phyloP scores from a whole-genome alignment of 129 eudicot genomes.

The Gnaphalium uliginosum region DNA sequence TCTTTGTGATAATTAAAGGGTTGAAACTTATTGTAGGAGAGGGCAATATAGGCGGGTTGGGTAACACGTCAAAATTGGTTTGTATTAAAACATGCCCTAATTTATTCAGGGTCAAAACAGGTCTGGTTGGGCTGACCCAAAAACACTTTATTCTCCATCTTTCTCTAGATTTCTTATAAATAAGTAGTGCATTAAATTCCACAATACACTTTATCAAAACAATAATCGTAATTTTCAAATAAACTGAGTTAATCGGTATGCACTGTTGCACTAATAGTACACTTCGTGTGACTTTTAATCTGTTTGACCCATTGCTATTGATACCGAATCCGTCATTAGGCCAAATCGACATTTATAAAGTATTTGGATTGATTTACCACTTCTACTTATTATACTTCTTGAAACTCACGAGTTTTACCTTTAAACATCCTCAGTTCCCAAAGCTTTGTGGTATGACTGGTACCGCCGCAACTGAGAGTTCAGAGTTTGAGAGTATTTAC shows the following conservation, averaged over 20 bases:
- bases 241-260: not conserved
- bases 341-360: not conserved
- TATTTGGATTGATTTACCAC: not conserved
- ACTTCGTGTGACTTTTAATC: not conserved
- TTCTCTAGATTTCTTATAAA: not conserved
- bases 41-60: not conserved
- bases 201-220: not conserved
- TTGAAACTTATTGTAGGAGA: constrained; percentile 9
- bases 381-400: constrained; percentile 11
- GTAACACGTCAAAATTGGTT: not conserved
- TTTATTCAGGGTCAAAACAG: not conserved
- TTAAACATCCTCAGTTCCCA: constrained; percentile 64
- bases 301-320: not conserved
- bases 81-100: not conserved
- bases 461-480: constrained; percentile 94
- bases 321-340: not conserved
- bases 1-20: constrained; percentile 9
- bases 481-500: constrained; percentile 98
- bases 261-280: not conserved
- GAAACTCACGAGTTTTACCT: constrained; percentile 23
- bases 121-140: not conserved
- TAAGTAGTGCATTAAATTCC: not conserved
- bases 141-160: not conserved
- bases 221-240: not conserved
- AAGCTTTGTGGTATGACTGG: constrained; percentile 99